phyloP scores from a whole-genome alignment of 1,284 basidiomycete species.

The Leccinum laetum region DNA sequence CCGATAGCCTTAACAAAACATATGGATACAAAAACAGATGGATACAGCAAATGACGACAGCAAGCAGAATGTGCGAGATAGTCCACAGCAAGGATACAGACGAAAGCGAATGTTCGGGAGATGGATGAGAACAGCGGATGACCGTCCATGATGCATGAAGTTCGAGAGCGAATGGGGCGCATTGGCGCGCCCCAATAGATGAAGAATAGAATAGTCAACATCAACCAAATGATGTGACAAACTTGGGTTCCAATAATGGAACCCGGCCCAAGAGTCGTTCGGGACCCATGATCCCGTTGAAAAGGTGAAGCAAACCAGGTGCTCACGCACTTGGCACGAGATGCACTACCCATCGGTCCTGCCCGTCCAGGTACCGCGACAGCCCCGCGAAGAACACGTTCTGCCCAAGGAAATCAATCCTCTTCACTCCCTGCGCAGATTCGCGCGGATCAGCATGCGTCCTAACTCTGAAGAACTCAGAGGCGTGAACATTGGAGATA shows the following conservation, averaged over 20 bases:
- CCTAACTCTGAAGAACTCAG: slow-evolving; percentile 31
- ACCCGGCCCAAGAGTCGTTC: slow-evolving; percentile 10
- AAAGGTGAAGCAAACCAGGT: no score
- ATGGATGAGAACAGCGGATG: slow-evolving; percentile 3
- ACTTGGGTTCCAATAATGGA: slow-evolving; percentile 18
- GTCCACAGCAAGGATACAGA: slow-evolving; percentile 16
- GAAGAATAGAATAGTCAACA: slow-evolving; percentile 19
- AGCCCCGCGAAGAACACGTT: slow-evolving; percentile 31
- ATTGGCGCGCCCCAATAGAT: slow-evolving; percentile 13
- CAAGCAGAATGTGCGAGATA: slow-evolving; percentile 3
- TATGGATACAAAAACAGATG: not conserved
- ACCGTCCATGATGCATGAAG: slow-evolving; percentile 16
- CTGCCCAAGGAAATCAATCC: slow-evolving; percentile 34
- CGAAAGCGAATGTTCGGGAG: slow-evolving; percentile 4
- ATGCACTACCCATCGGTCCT: slow-evolving; percentile 27
- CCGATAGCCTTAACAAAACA: slow-evolving; percentile 1
- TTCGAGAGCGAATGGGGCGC: slow-evolving; percentile 8
- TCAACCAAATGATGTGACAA: slow-evolving; percentile 2
- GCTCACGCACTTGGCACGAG: slow-evolving; percentile 21
- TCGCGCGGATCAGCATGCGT: slow-evolving; percentile 32
- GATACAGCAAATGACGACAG: slow-evolving; percentile 21
- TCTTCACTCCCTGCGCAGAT: slow-evolving; percentile 34
- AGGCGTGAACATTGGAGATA: slow-evolving; percentile 17
- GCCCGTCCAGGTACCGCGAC: slow-evolving; percentile 22
- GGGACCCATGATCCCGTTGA: slow-evolving; percentile 9